Conservation (phyloP, 257 asterid genomes). For the Schizonepeta tenuifolia region DNA sequence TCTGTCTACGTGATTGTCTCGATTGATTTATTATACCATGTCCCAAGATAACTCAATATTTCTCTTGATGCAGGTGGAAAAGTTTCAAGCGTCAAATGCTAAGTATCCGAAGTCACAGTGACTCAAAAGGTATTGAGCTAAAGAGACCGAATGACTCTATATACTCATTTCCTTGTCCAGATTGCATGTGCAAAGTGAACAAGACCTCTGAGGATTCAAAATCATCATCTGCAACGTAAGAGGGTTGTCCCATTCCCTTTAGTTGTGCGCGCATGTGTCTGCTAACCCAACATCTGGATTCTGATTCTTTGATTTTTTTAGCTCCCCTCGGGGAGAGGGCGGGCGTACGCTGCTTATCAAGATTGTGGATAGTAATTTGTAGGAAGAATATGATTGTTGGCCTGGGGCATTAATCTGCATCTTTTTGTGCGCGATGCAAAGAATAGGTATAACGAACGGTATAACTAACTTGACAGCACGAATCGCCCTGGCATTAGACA, state of each 20-base stretch:
- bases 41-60: not conserved
- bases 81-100: constrained; percentile 91
- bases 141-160: constrained; percentile 85
- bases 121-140: constrained; percentile 86
- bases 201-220: constrained; percentile 58
- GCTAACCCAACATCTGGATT: constrained; percentile 58
- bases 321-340: constrained; percentile 43
- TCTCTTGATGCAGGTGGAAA: constrained; percentile 70
- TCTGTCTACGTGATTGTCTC: not conserved
- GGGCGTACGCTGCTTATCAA: constrained; percentile 30
- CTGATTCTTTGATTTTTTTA: constrained; percentile 71
- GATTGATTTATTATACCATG: not conserved
- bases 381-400: constrained; percentile 33
- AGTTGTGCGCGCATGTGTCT: constrained; percentile 36
- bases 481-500: constrained; percentile 25
- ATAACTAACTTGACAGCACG: constrained; percentile 27
- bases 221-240: constrained; percentile 46
- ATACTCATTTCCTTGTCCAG: constrained; percentile 91
- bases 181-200: constrained; percentile 92
- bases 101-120: constrained; percentile 79
- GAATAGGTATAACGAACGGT: constrained; percentile 36
- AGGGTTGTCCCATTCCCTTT: constrained; percentile 34
- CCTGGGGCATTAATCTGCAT: constrained; percentile 36
- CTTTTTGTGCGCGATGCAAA: constrained; percentile 46
- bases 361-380: constrained; percentile 38